Conservation (phyloP, 1,284 basidiomycete species). For the Cryptococcus amylolentus region DNA sequence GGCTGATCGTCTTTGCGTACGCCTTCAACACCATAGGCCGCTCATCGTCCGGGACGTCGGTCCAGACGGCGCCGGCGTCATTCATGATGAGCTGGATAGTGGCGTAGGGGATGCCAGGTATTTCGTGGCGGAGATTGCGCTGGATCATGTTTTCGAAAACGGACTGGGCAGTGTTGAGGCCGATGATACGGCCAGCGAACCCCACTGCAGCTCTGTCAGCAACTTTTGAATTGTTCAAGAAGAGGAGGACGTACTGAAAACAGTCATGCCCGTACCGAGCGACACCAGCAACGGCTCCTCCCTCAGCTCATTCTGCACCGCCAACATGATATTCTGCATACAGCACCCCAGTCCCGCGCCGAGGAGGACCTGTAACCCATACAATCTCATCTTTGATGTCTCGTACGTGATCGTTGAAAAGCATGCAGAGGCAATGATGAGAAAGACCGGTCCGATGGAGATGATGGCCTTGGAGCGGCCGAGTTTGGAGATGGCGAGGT, state of each 20-base stretch:
- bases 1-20: slow-evolving; percentile 39
- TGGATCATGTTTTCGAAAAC: slow-evolving; percentile 49
- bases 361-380: slow-evolving; percentile 43
- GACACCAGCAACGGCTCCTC: slow-evolving; percentile 40
- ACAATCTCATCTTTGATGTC: slow-evolving; percentile 29
- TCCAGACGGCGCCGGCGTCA: slow-evolving; percentile 37
- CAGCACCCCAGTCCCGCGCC: slow-evolving; percentile 44
- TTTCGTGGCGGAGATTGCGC: slow-evolving; percentile 29
- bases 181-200: slow-evolving; percentile 45
- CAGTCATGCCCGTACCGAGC: slow-evolving; percentile 32
- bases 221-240: neutral
- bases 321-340: slow-evolving; percentile 44
- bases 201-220: slow-evolving; percentile 23
- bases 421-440: slow-evolving; percentile 37
- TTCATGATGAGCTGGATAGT: slow-evolving; percentile 27
- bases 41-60: slow-evolving; percentile 26
- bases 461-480: slow-evolving; percentile 46
- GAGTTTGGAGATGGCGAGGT: slow-evolving; percentile 38
- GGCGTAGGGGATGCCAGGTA: slow-evolving; percentile 22
- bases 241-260: slow-evolving; percentile 28
- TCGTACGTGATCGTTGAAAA: slow-evolving; percentile 39
- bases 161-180: slow-evolving; percentile 40
- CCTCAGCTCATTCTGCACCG: slow-evolving; percentile 44
- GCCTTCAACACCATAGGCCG: slow-evolving; percentile 29
- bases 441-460: slow-evolving; percentile 36